A percentile compares a stretch with the other conserved stretches of the same genome.
These are phyloP conservation scores for Caloboletus inedulis DNA, from an alignment of 1,284 basidiomycete species.

Conservation along the genomic window DNA sequence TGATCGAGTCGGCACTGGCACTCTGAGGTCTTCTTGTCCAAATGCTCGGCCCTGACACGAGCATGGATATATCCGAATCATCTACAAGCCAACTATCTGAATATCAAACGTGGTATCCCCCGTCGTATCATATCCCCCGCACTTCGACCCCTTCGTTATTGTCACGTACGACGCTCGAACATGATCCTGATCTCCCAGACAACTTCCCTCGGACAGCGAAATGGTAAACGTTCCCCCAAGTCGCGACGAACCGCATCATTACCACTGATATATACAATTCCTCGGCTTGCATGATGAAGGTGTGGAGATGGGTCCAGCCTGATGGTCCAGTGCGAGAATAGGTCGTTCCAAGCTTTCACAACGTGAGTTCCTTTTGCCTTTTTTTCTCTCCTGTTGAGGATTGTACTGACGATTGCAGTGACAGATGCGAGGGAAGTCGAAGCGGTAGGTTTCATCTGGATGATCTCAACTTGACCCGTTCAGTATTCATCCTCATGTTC, in stretches of 20 bases:
- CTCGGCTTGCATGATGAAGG: conserved; percentile 38
- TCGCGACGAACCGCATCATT: background rate
- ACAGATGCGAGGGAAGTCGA: conserved; percentile 1
- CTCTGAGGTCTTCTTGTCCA: no score
- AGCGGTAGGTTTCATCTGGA: conserved; percentile 9
- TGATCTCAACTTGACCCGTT: background rate
- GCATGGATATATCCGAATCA: no score
- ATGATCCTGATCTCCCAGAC: conserved; percentile 24
- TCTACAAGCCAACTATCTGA: conserved; percentile 3
- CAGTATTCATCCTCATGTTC: background rate
- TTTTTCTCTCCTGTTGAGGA: background rate
- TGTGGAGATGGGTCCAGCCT: conserved; percentile 60
- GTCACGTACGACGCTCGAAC: conserved; percentile 13
- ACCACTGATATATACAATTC: background rate
- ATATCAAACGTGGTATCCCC: conserved; percentile 9
- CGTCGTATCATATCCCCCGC: conserved; percentile 12
- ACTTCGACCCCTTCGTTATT: conserved; percentile 1
- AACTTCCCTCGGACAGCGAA: conserved; percentile 51
- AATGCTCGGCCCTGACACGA: no score
- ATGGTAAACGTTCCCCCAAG: conserved; percentile 39
- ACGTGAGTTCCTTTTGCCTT: conserved; percentile 10
- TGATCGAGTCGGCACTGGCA: no score
- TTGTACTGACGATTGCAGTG: background rate
- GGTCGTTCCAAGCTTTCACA: conserved; percentile 47
- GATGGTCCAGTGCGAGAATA: conserved; percentile 60